Conservation (phyloP, 148 eudicot genomes). For the Vaccinium corymbosum region DNA sequence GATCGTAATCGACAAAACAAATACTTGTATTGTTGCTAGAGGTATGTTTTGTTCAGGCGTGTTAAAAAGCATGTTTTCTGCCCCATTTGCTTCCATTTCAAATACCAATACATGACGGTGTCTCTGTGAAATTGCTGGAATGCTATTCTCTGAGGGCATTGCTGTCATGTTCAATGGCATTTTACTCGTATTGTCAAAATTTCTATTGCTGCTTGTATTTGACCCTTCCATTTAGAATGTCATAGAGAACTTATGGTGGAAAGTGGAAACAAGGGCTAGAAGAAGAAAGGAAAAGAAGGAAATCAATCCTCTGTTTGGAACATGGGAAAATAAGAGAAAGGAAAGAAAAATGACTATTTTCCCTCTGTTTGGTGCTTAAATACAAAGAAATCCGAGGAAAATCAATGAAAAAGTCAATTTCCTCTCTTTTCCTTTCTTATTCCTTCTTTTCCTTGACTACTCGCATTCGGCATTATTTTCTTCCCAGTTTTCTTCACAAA, state of each 20-base stretch:
- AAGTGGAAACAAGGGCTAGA: neutral
- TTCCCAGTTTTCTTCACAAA: too few species aligned
- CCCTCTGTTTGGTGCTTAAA: too few species aligned
- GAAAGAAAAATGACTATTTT: too few species aligned
- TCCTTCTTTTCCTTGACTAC: too few species aligned
- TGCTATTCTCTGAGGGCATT: neutral
- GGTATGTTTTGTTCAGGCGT: neutral
- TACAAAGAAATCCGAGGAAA: too few species aligned
- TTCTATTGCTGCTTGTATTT: neutral
- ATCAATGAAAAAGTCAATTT: too few species aligned
- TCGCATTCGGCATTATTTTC: too few species aligned
- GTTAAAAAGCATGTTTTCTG: neutral
- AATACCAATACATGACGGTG: neutral
- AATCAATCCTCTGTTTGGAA: neutral
- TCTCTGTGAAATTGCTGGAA: neutral
- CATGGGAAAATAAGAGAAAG: too few species aligned
- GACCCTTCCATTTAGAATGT: neutral
- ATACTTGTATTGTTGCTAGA: neutral
- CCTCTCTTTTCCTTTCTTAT: too few species aligned
- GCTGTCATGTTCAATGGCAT: neutral
- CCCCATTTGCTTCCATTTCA: neutral
- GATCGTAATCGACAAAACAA: slow-evolving; percentile 16
- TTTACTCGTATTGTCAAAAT: neutral
- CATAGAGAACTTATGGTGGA: neutral
- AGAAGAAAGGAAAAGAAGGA: neutral